Evolutionary conservation across 176 grass and related monocot genomes (phyloP), one percentile per base, ranked within the genome.

Genomic region (Zoysia pacifica): DNA sequence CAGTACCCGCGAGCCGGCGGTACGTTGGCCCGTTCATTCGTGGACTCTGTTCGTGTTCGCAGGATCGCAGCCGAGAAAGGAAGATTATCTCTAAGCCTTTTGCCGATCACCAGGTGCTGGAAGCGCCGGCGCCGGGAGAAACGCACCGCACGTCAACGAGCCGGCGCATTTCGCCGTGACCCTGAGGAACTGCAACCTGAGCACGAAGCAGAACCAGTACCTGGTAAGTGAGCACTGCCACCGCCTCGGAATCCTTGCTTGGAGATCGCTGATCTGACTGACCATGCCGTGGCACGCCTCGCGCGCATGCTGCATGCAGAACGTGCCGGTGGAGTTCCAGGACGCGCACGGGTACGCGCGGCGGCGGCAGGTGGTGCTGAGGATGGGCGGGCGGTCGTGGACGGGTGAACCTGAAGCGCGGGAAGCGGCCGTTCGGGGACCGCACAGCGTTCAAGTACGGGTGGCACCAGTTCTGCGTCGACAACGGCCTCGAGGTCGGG

Each of bases 291-390:
- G 74, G 10, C 46, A 2, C 8, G 19, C 73, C 28, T 28, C 28
- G 3, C 19, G 44, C 4, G 13, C 5, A 12, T 1, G 19, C 28
- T 28, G 28, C 28, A 28, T 2, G 75, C 76, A 84, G 86, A 69
- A 84, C 70, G 86, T 88, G 63, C 86, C 81, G 5, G 37, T 67
- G 80, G 44, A 44, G 76, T 88, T 88, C 70, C 69, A 69, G 46
- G 76, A 65, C 47, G 83, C 81, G 69, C 86, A 88, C 54, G 81
- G 81, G 19, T 88, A 84, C 86, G 11, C 12, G 16, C 3, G 58
- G 40, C 41, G 55, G 54, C 56, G 39, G 11, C 60, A 35, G 64
- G 80, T 88, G 80, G 47, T 40, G 86, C 86, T 84, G 53, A 53
- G 5, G 46, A 84, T 88, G 86, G 39, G 70, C 3, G 76, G 70